Evolutionary conservation across 2,329 filamentous ascomycete species (phyloP).

Genomic region (Ophiosphaerella herpotricha): DNA sequence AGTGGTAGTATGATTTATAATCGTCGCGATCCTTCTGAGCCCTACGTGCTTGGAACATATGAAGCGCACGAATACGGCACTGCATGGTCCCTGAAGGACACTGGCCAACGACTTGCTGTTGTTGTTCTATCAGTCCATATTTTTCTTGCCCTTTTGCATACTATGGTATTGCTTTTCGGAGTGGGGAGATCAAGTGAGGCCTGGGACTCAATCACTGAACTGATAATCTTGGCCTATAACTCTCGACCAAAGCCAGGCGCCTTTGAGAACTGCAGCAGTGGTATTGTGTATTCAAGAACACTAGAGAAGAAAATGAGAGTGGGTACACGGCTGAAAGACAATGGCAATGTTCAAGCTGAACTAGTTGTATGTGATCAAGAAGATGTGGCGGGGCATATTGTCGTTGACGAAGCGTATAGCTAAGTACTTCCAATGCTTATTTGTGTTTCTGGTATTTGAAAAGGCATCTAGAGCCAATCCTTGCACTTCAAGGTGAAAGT

Average conservation of each 20-base stretch:
- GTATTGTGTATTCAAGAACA: neutral
- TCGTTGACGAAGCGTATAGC: neutral
- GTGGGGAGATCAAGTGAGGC: neutral
- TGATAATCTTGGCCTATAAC: constrained; percentile 6
- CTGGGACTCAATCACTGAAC: constrained; percentile 3
- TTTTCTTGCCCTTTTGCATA: neutral
- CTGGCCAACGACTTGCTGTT: neutral
- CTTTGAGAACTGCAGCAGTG: constrained; percentile 6
- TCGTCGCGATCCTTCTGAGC: neutral
- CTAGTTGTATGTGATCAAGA: constrained; percentile 1
- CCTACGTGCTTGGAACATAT: neutral
- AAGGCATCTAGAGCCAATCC: too few relatives aligned
- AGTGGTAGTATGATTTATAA: neutral
- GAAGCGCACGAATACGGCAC: constrained; percentile 4
- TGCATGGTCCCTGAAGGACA: neutral
- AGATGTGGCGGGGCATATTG: neutral
- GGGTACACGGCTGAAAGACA: neutral
- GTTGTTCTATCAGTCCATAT: neutral
- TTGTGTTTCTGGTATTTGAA: too few relatives aligned
- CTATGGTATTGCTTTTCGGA: neutral
- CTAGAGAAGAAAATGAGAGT: constrained; percentile 1
- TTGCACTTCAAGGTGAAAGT: too few relatives aligned
- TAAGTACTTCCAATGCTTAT: neutral
- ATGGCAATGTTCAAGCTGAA: constrained; percentile 1
- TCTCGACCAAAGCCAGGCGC: neutral